These are phyloP conservation scores for Clohesyomyces aquaticus DNA, from an alignment of 495 filamentous ascomycete genomes.

Conservation along the genomic window DNA sequence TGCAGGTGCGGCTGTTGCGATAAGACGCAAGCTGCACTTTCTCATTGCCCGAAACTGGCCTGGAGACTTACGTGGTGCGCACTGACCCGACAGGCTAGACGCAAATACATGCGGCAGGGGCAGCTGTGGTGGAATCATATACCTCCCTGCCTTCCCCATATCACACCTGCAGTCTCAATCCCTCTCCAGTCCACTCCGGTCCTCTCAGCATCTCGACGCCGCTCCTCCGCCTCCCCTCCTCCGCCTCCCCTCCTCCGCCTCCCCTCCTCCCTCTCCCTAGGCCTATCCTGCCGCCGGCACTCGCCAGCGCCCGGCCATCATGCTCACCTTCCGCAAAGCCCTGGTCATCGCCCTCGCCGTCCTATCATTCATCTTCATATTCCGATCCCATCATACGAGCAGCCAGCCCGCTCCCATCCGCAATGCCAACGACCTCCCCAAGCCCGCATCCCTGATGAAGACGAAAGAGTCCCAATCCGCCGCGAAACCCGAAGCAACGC, in stretches of 20 bases:
- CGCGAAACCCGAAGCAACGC: conserved; percentile 31
- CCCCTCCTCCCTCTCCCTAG: conserved; percentile 31
- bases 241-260: conserved; percentile 21
- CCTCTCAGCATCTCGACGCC: not conserved
- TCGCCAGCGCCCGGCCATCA: conserved; percentile 30
- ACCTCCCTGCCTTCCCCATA: not conserved
- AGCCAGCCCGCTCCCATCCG: conserved; percentile 31
- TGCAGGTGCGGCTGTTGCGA: not conserved
- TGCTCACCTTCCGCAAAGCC: conserved; percentile 72
- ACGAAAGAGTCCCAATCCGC: conserved; percentile 26
- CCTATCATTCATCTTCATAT: conserved; percentile 70
- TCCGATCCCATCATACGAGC: conserved; percentile 62
- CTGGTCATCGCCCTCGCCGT: conserved; percentile 69
- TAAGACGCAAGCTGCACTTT: no score
- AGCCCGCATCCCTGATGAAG: conserved; percentile 39
- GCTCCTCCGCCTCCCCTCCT: conserved; percentile 7
- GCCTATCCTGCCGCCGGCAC: conserved; percentile 17
- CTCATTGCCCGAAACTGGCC: not conserved
- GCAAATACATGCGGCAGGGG: not conserved
- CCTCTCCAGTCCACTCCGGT: not conserved
- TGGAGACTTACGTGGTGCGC: not conserved
- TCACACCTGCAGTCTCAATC: no score
- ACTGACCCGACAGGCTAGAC: no score
- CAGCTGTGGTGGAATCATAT: not conserved
- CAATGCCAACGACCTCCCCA: conserved; percentile 42